Evolutionary conservation across 352 stramenopile genomes (phyloP), one percentile per base, ranked within the genome.

Genomic region (Bremia lactucae): DNA sequence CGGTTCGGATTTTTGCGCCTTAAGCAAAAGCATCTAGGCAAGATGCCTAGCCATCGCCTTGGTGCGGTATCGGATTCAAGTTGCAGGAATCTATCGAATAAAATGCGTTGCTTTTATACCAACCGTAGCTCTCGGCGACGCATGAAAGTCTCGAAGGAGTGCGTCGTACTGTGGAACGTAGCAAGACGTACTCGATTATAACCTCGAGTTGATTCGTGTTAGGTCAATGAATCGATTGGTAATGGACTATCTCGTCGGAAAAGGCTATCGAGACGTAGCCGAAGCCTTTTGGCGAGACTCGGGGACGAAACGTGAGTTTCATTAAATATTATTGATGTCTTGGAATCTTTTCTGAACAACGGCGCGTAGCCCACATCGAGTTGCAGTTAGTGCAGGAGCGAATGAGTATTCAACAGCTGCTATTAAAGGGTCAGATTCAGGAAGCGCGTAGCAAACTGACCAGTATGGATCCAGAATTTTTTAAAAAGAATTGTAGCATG

Each of bases 211-310:
- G 18, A 16, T 4, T 31, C 36, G 6, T 34, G 25, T n/a, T 16
- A 87, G 74, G 39, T 80, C 58, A 1, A 87, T 87, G 75, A 81
- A 87, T 39, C 70, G 72, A 6, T 42, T 87, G 9, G 75, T 87
- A 48, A 85, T 87, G 75, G 72, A 87, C 31, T 87, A 85, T 33
- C 59, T 87, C n/a, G 70, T 87, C 3, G 72, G 75, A 8, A 87
- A 84, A 49, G 75, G 75, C 36, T 85, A 84, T 29, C 70, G 72
- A 37, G 68, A 87, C 14, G 72, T 85, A 28, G 75, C 75, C 4
- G 75, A 87, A 49, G 75, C 75, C 4, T 84, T 87, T 36, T 82
- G 68, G 72, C 52, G 59, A 2, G 72, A 87, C 35, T 83, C 75
- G 21, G 70, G 49, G 43, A 85, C 71, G 6, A 78, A 81, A 44